Evolutionary conservation across 2,329 filamentous ascomycete species (phyloP).

Genomic region (Pestalotiopsis sp.): DNA sequence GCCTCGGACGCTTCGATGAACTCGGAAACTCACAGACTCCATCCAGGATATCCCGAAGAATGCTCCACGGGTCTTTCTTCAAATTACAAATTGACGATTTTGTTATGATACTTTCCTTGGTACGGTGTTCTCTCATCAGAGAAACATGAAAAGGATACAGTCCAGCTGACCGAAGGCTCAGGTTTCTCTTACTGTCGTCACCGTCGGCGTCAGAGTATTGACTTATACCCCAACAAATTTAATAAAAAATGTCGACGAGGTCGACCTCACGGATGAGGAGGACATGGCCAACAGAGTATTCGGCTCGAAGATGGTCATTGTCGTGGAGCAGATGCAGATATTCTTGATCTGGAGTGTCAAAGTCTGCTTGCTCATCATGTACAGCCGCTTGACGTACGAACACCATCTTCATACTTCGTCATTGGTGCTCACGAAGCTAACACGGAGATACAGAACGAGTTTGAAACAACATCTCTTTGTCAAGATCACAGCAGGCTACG

Average conservation of each 20-base stretch:
- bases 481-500: constrained; percentile 51
- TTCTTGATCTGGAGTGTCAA: constrained; percentile 61
- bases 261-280: constrained; percentile 46
- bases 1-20: neutral
- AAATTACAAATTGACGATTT: constrained; percentile 58
- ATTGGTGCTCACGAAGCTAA: neutral
- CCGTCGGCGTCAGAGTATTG: constrained; percentile 57
- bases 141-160: constrained; percentile 1
- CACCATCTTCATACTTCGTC: neutral
- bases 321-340: constrained; percentile 65
- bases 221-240: constrained; percentile 61
- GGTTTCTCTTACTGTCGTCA: constrained; percentile 55
- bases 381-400: constrained; percentile 53
- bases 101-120: constrained; percentile 55
- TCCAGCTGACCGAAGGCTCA: constrained; percentile 22
- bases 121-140: constrained; percentile 32
- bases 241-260: constrained; percentile 50
- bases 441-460: constrained; percentile 37
- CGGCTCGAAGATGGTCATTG: constrained; percentile 65
- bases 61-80: constrained; percentile 45
- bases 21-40: constrained; percentile 4
- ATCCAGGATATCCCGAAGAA: constrained; percentile 38
- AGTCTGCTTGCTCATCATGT: constrained; percentile 59
- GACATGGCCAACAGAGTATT: constrained; percentile 40
- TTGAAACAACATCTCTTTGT: constrained; percentile 50